These are phyloP conservation scores for Ganoderma multipileum DNA, from an alignment of 1,284 basidiomycete species.

Conservation along the genomic window DNA sequence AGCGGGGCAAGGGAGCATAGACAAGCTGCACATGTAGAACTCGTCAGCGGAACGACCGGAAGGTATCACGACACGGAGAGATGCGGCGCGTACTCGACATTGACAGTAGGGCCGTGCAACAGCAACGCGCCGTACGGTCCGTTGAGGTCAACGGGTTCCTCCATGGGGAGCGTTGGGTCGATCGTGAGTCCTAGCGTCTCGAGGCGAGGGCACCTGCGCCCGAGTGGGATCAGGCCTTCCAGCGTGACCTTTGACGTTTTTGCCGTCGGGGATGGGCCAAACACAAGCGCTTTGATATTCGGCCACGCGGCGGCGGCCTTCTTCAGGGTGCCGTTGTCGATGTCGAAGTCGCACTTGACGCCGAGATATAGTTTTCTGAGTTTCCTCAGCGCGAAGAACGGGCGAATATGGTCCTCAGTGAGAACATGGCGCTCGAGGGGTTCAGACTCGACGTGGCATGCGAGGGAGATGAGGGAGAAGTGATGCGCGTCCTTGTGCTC, in stretches of 20 bases:
- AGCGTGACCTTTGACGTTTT: conserved; percentile 3
- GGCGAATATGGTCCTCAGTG: background rate
- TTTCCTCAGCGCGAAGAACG: background rate
- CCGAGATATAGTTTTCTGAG: background rate
- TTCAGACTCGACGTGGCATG: background rate
- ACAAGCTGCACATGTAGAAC: background rate
- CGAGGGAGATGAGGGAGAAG: background rate
- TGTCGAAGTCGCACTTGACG: background rate
- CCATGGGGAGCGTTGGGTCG: background rate
- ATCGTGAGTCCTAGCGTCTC: conserved; percentile 1
- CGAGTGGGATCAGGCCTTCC: conserved; percentile 11
- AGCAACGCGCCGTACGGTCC: background rate
- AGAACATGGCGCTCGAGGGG: background rate
- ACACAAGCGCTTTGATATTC: conserved; percentile 1
- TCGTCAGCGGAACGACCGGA: background rate
- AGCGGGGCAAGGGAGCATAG: background rate
- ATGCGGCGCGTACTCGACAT: background rate
- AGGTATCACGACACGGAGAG: background rate
- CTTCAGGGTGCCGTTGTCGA: conserved; percentile 4
- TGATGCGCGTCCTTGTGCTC: background rate
- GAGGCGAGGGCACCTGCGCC: conserved; percentile 8
- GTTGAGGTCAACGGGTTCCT: background rate
- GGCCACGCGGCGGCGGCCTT: conserved; percentile 8
- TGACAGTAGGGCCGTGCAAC: background rate
- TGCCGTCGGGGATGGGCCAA: background rate